phyloP scores from a whole-genome alignment of 2,329 filamentous ascomycete genomes.

The Aureobasidium sp. region DNA sequence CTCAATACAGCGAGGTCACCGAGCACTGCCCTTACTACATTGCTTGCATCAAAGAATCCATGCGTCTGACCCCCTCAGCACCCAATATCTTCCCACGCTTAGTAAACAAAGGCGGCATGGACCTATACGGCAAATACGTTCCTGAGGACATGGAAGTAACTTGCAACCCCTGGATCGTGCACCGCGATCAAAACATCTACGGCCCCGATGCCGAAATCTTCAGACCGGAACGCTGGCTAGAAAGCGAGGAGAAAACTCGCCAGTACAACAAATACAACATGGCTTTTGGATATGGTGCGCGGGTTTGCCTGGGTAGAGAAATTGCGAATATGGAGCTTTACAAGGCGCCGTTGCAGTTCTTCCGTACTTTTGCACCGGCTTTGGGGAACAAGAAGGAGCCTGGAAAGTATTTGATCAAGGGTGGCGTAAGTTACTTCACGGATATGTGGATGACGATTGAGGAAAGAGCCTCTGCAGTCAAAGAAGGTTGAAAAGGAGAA shows the following conservation, averaged over 20 bases:
- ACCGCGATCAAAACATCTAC: constrained; percentile 18
- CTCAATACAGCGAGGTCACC: constrained; percentile 2
- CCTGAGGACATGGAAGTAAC: constrained; percentile 19
- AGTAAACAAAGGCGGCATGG: constrained; percentile 4
- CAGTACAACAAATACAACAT: constrained; percentile 43
- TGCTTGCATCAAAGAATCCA: constrained; percentile 12
- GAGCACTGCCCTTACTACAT: constrained; percentile 11
- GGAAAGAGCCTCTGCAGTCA: no score
- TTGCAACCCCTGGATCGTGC: constrained; percentile 17
- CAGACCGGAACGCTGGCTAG: constrained; percentile 21
- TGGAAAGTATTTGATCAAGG: constrained; percentile 35
- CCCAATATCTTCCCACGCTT: constrained; percentile 9
- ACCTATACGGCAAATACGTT: constrained; percentile 22
- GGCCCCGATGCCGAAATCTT: constrained; percentile 26
- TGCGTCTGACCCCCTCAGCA: constrained; percentile 11
- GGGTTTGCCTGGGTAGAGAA: constrained; percentile 44
- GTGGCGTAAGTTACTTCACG: constrained; percentile 38
- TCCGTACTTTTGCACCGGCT: constrained; percentile 33
- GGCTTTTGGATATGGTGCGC: constrained; percentile 45
- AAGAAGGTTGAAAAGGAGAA: no score
- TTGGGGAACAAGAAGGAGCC: constrained; percentile 28
- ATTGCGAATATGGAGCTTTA: constrained; percentile 49
- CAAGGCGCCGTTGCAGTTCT: constrained; percentile 40
- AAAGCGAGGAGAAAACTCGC: constrained; percentile 34
- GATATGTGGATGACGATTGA: constrained; percentile 35